phyloP scores from a whole-genome alignment of 768 basidiomycete genomes.

The Lentinula guzmanii region DNA sequence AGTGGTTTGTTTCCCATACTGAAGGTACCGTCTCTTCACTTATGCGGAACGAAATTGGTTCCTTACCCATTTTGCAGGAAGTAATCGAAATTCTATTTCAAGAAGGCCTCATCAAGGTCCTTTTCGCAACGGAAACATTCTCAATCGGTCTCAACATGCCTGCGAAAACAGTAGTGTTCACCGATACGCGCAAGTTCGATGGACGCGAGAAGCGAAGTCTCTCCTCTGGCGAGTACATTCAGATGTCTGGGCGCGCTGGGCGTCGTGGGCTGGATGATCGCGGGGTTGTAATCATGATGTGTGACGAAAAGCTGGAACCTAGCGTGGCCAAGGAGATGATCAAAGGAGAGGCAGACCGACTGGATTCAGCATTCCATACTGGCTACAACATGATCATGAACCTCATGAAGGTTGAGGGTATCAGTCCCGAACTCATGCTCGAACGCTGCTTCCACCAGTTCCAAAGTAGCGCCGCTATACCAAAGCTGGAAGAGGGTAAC shows the following conservation, averaged over 20 bases:
- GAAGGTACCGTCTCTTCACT: no score
- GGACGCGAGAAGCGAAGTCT: conserved; percentile 82
- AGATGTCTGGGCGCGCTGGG: conserved; percentile 98
- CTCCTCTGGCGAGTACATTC: conserved; percentile 95
- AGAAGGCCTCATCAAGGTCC: conserved; percentile 91
- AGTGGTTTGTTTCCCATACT: no score
- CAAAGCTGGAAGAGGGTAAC: conserved; percentile 72
- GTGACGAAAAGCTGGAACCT: conserved; percentile 96
- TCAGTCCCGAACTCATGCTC: conserved; percentile 97
- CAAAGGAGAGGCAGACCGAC: conserved; percentile 92
- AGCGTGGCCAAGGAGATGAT: conserved; percentile 91
- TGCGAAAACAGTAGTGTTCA: conserved; percentile 98
- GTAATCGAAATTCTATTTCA: conserved; percentile 99
- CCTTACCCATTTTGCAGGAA: conserved; percentile 41
- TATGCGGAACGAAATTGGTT: no score
- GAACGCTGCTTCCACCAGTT: conserved; percentile 98
- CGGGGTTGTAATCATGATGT: conserved; percentile 99
- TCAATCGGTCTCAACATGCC: conserved; percentile 80
- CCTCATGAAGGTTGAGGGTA: conserved; percentile 96
- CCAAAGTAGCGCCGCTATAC: conserved; percentile 91
- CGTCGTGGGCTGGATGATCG: conserved; percentile 95
- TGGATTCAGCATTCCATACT: conserved; percentile 97
- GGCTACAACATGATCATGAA: conserved; percentile 99
- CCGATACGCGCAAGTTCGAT: conserved; percentile 80
- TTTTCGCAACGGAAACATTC: conserved; percentile 74